phyloP scores from a whole-genome alignment of 2,329 filamentous ascomycete genomes.

The Clarireedia paspali region DNA sequence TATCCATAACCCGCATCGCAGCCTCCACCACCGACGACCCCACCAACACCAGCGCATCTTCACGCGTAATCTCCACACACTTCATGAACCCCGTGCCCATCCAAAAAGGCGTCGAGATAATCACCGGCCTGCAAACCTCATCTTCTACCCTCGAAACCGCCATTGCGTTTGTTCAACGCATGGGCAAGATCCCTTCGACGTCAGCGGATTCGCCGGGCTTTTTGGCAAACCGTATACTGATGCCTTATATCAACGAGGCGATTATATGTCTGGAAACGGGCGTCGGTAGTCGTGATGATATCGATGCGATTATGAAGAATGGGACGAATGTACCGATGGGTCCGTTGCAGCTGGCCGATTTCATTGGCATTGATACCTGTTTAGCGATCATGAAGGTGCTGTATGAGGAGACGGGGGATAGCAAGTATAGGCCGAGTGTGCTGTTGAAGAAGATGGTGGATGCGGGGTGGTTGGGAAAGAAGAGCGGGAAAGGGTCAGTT shows the following conservation, averaged over 20 bases:
- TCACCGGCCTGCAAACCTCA: slow-evolving; percentile 87
- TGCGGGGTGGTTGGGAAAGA: slow-evolving; percentile 96
- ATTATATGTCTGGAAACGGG: slow-evolving; percentile 93
- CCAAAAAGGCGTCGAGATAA: slow-evolving; percentile 97
- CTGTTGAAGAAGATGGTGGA: slow-evolving; percentile 92
- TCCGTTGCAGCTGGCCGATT: slow-evolving; percentile 85
- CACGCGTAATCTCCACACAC: slow-evolving; percentile 88
- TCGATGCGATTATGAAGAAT: slow-evolving; percentile 98
- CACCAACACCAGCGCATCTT: slow-evolving; percentile 71
- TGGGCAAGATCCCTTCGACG: slow-evolving; percentile 87
- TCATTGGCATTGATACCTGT: slow-evolving; percentile 95
- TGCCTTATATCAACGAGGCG: slow-evolving; percentile 99
- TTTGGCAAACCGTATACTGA: slow-evolving; percentile 90
- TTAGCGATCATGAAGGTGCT: slow-evolving; percentile 95
- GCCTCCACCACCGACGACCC: slow-evolving; percentile 75
- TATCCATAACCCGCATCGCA: slow-evolving; percentile 93
- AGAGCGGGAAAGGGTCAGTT: slow-evolving; percentile 72
- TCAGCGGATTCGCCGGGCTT: slow-evolving; percentile 91
- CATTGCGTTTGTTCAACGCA: slow-evolving; percentile 75
- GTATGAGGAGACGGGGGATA: slow-evolving; percentile 85
- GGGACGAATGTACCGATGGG: slow-evolving; percentile 99
- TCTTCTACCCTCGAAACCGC: slow-evolving; percentile 73
- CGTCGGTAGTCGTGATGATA: slow-evolving; percentile 80
- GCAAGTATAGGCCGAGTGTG: slow-evolving; percentile 88
- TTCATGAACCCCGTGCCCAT: slow-evolving; percentile 99